A percentile compares a stretch with the other conserved stretches of the same genome.
Evolutionary conservation across 345 rosid species (phyloP).

Genomic region (Limnanthes douglasii): DNA sequence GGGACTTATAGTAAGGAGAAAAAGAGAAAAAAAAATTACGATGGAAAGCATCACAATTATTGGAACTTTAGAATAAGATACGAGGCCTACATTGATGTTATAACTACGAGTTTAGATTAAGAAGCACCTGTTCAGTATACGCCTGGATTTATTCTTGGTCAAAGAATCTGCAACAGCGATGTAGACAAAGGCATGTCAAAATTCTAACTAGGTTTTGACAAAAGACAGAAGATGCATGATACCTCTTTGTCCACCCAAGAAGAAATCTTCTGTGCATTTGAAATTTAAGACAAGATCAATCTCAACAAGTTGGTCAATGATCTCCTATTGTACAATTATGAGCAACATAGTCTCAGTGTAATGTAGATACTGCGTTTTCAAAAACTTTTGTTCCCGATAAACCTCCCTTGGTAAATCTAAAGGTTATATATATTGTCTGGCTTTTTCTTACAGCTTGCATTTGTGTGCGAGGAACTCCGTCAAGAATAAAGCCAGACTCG

Average conservation of each 20-base stretch:
- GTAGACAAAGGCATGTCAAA: background rate
- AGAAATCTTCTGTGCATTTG: background rate
- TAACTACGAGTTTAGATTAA: too few relatives aligned
- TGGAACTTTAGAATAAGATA: too few relatives aligned
- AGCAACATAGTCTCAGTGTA: background rate
- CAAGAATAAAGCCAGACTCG: constrained; percentile 31
- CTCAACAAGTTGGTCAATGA: background rate
- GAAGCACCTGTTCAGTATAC: background rate
- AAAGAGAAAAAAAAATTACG: too few relatives aligned
- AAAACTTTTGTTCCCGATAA: background rate
- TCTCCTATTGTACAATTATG: background rate
- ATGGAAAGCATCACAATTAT: too few relatives aligned
- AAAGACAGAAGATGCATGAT: background rate
- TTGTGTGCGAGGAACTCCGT: constrained; percentile 27
- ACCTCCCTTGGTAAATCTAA: background rate
- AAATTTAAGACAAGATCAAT: background rate
- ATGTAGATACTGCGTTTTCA: background rate
- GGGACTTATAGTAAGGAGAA: too few relatives aligned
- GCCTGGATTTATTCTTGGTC: background rate
- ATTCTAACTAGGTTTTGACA: background rate
- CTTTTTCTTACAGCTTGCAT: constrained; percentile 25
- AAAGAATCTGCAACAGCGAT: background rate
- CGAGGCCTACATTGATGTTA: too few relatives aligned
- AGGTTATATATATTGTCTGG: too few relatives aligned
- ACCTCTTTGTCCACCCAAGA: background rate